phyloP scores from a whole-genome alignment of 208 protist species.

The Wallacemonas sp. region DNA sequence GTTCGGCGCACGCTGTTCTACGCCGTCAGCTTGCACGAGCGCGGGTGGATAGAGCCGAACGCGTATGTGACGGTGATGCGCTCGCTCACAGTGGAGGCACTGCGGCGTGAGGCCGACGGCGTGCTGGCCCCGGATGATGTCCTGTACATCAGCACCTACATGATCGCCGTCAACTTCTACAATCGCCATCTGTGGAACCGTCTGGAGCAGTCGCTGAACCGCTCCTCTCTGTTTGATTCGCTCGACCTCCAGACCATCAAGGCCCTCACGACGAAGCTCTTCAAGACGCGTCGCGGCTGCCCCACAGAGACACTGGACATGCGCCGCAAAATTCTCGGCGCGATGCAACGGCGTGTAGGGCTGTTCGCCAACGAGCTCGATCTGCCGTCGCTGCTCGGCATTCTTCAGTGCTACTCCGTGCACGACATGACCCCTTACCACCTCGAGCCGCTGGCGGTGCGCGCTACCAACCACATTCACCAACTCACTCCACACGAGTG shows the following conservation, averaged over 20 bases:
- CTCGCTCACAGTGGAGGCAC: conserved; percentile 76
- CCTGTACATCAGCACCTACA: conserved; percentile 83
- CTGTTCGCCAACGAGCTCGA: conserved; percentile 90
- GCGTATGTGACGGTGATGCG: conserved; percentile 82
- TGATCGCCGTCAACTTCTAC: conserved; percentile 87
- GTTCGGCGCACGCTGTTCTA: conserved; percentile 87
- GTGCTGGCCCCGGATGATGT: conserved; percentile 87
- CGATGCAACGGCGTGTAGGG: conserved; percentile 73
- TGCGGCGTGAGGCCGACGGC: conserved; percentile 81
- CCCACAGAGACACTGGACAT: conserved; percentile 82
- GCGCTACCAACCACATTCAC: conserved; percentile 82
- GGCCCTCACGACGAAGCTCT: conserved; percentile 85
- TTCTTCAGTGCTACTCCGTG: conserved; percentile 89
- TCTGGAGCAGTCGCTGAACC: conserved; percentile 65
- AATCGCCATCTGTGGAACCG: conserved; percentile 90
- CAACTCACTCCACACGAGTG: conserved; percentile 90
- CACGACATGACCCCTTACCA: conserved; percentile 78
- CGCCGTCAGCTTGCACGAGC: conserved; percentile 66
- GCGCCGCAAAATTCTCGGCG: conserved; percentile 75
- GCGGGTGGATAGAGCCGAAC: conserved; percentile 63
- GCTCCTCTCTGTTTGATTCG: conserved; percentile 58
- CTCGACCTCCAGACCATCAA: conserved; percentile 87
- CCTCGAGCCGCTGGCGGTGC: conserved; percentile 80
- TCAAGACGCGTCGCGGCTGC: conserved; percentile 83
- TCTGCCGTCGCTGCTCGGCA: conserved; percentile 79